phyloP scores from a whole-genome alignment of 306 rosid genomes.

The Echinosophora koreensis region DNA sequence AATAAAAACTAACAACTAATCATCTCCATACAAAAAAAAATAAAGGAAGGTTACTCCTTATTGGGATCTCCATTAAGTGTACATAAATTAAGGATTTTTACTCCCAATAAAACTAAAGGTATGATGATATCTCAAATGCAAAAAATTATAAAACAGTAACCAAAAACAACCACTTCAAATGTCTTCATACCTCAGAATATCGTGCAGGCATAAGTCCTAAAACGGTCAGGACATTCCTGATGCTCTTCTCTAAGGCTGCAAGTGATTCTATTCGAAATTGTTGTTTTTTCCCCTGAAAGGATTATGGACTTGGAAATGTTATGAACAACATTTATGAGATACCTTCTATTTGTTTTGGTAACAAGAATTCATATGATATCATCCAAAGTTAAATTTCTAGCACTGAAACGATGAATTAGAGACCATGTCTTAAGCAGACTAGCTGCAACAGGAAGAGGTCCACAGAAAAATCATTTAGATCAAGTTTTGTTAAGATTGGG shows the following conservation, averaged over 20 bases:
- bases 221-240: constrained; percentile 62
- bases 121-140: constrained; percentile 34
- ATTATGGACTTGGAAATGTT: constrained; percentile 40
- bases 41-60: neutral
- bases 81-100: constrained; percentile 20
- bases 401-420: neutral
- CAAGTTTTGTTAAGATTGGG: constrained; percentile 1
- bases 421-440: neutral
- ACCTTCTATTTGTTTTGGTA: constrained; percentile 5
- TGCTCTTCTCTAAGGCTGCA: constrained; percentile 69
- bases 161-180: constrained; percentile 35
- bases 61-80: constrained; percentile 1
- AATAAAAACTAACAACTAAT: neutral
- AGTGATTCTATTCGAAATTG: constrained; percentile 81
- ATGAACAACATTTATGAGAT: constrained; percentile 8
- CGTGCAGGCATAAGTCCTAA: constrained; percentile 83
- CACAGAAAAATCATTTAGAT: constrained; percentile 24
- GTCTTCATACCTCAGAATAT: constrained; percentile 70
- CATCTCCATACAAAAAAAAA: neutral
- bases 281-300: constrained; percentile 81
- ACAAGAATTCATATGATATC: constrained; percentile 7
- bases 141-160: constrained; percentile 24
- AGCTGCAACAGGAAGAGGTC: constrained; percentile 27
- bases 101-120: neutral
- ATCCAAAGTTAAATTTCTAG: constrained; percentile 33